Evolutionary conservation across 352 stramenopile species (phyloP).

Genomic region (Pythium dissimile): DNA sequence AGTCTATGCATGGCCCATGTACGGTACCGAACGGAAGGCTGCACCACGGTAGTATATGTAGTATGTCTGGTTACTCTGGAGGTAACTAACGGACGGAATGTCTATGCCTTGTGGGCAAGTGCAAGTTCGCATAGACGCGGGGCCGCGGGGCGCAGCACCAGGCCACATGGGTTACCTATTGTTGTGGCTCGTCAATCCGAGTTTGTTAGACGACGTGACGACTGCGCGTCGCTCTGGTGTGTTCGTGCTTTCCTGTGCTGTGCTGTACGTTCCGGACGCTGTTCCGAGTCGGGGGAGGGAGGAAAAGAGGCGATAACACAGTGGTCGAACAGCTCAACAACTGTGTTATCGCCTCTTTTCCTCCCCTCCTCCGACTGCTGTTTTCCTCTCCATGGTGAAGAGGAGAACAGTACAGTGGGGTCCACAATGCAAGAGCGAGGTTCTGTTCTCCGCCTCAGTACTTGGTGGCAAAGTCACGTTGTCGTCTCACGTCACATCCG

Average conservation of each 20-base stretch:
- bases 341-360: not conserved
- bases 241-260: not conserved
- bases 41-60: not conserved
- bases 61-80: not conserved
- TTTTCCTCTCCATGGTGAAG: too few species aligned
- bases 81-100: too few species aligned
- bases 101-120: not conserved
- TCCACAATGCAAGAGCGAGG: not conserved
- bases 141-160: not conserved
- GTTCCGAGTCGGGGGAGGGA: too few species aligned
- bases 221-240: slow-evolving; percentile 1
- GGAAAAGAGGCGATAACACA: not conserved
- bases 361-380: slow-evolving; percentile 2
- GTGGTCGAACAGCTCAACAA: too few species aligned
- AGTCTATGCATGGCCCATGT: not conserved
- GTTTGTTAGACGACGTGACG: too few species aligned
- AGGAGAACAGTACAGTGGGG: not conserved
- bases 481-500: not conserved
- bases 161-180: slow-evolving; percentile 8
- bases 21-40: too few species aligned
- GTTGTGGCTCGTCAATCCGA: not conserved
- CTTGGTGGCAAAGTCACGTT: not conserved
- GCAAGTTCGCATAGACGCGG: slow-evolving; percentile 20
- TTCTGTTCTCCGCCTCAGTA: not conserved
- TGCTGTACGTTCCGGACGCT: not conserved